Evolutionary conservation across 352 stramenopile species (phyloP), one percentile per base, ranked within the genome.

Genomic region (Peronospora farinosa): DNA sequence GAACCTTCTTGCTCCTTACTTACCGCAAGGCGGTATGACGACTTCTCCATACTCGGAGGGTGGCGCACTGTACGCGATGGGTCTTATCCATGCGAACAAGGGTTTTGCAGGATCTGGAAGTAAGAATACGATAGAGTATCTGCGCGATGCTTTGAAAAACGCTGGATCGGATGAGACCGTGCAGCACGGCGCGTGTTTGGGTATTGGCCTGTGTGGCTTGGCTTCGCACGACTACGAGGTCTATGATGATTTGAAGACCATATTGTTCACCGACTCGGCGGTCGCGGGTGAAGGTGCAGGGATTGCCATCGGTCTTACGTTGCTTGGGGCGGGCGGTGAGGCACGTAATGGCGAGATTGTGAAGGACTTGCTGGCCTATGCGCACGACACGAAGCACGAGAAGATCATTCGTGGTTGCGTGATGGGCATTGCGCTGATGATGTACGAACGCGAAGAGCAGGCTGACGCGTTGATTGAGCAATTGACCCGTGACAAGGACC

Each of bases 341-440:
- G 85, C 82, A 50, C 78, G 74, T 33, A 84, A 88, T 43, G 76
- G 75, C 28, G 79, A 91, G 17, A 90, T 92, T 40, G 62, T 94
- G 21, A 94, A 90, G 53, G 94, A 99, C 53, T 69, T 99, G 49
- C 72, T 98, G n/a, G 90, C 92, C 31, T 99, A 99, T 63, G 92
- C 96, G 13, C 86, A 98, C 57, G 95, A 99, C 59, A 99, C 96
- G 11, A 92, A 97, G 52, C 96, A 99, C 76, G 97, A 99, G 71
- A 99, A 99, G 69, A 99, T 99, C 61, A 99, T 99, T 57, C 93
- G 96, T 30, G 97, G 96, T 21, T 93, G 98, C 51, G 88, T 97
- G 23, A 96, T 99, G 76, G 95, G 94, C 43, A 82, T 99, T 37
- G 96, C 97, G n/a, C 76, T 99, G 7, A 98, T 98, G 67, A 96